Evolutionary conservation across 495 filamentous ascomycete genomes (phyloP), one percentile per base, ranked within the genome.

Genomic region (Xylaria acuta): DNA sequence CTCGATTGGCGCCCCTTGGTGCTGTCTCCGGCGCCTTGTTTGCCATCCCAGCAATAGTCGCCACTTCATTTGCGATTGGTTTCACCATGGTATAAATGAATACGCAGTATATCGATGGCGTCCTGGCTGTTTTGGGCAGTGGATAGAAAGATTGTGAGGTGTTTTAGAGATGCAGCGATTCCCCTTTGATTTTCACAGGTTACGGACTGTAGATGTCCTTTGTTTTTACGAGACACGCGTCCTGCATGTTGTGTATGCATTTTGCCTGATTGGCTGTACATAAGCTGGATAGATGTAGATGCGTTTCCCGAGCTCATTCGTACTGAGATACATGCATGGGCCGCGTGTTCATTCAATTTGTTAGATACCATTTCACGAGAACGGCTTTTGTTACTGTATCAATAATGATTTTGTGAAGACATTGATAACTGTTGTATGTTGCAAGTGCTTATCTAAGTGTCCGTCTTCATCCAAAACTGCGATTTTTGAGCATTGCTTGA

Each of bases 61-160:
- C 77, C 18, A 47, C 77, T 27, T 77, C 58, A 16, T 75, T 77
- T 64, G 74, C 77, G 3, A 71, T 76, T 7, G 77, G 77, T 9
- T 71, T 79, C 74, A 75, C 70, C 45, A 32, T 79, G 64, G 49
- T 79, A 56, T 79, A 77, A 75, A 59, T n/a, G 34, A 75, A 62
- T 58, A 60, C 25, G 51, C 70, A 70, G 73, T 69, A 75, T 73
- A 73, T 74, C 70, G 72, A 77, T 74, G 69, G 67, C 27, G 53
- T 69, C 41, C 38, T 62, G 38, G 38, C 51, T 59, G 58, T 63
- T 72, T 72, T 59, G 20, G 38, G 47, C 41, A 73, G 53, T 47
- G 36, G 40, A 53, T 69, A 64, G 56, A 69, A 54, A 45, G 67
- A 73, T 18, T 45, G 59, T 58, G 47, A 60, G 65, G 72, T 62